Evolutionary conservation across 768 basidiomycete genomes (phyloP).

Genomic region (Chiua virens): DNA sequence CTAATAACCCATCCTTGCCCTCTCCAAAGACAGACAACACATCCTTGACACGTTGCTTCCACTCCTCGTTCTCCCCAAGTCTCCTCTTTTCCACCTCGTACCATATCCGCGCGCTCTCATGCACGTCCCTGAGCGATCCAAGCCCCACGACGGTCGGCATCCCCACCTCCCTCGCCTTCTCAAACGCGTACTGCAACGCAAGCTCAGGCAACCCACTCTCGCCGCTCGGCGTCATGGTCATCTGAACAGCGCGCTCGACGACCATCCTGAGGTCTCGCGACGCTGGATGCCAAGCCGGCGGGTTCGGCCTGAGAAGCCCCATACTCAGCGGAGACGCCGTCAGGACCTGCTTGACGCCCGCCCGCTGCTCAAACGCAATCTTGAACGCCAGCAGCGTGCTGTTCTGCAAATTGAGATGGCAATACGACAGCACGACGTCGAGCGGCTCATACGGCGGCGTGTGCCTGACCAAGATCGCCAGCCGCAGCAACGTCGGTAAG

Average conservation of each 20-base stretch:
- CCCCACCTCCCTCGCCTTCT: conserved; percentile 40
- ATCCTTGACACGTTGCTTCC: conserved; percentile 39
- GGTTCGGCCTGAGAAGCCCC: conserved; percentile 64
- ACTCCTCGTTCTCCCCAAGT: conserved; percentile 35
- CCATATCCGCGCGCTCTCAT: conserved; percentile 71
- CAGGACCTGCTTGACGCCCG: conserved; percentile 65
- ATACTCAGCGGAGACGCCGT: conserved; percentile 84
- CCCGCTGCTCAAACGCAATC: conserved; percentile 57
- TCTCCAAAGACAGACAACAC: conserved; percentile 45
- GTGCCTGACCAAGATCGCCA: conserved; percentile 71
- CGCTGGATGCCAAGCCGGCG: conserved; percentile 79
- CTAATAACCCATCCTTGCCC: conserved; percentile 42
- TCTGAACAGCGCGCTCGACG: conserved; percentile 36
- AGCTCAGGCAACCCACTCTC: conserved; percentile 51
- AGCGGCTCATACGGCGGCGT: conserved; percentile 67
- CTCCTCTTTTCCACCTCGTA: conserved; percentile 48
- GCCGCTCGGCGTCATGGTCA: conserved; percentile 38
- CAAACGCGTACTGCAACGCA: conserved; percentile 72
- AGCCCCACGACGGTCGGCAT: conserved; percentile 74
- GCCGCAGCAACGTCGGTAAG: conserved; percentile 78
- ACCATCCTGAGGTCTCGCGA: conserved; percentile 48
- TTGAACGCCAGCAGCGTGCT: conserved; percentile 56
- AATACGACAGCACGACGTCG: conserved; percentile 80
- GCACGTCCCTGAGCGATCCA: conserved; percentile 70
- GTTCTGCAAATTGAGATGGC: conserved; percentile 78